phyloP scores from a whole-genome alignment of 257 asterid species.

The Solanum tacnaense region DNA sequence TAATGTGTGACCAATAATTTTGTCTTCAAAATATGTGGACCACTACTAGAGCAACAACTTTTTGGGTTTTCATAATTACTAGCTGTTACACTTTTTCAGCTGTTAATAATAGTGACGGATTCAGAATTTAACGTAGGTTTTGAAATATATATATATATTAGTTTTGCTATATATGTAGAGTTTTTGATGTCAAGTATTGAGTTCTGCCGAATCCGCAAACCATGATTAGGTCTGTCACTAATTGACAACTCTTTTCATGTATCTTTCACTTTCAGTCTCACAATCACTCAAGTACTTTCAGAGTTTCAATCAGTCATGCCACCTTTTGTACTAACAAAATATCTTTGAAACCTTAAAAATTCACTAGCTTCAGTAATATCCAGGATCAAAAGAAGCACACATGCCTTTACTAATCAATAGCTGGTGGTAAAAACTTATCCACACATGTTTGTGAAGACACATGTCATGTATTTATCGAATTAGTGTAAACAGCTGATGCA shows the following conservation, averaged over 20 bases:
- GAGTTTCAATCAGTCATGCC: not conserved
- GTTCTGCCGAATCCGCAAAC: not conserved
- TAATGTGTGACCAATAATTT: not conserved
- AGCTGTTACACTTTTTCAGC: not conserved
- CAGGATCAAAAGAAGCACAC: not conserved
- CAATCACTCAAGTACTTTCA: not conserved
- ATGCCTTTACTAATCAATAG: not conserved
- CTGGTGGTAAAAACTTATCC: not conserved
- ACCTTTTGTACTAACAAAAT: not conserved
- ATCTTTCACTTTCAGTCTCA: not conserved
- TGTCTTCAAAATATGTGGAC: not conserved
- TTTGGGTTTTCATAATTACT: not conserved
- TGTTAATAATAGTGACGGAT: fast-evolving
- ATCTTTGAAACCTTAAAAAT: not conserved
- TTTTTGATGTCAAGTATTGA: not conserved
- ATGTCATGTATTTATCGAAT: not conserved
- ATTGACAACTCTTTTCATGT: not conserved
- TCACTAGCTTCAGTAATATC: not conserved
- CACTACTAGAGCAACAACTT: not conserved
- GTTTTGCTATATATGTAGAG: too few species aligned
- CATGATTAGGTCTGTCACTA: not conserved
- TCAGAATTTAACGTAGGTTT: not conserved
- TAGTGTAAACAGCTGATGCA: not conserved
- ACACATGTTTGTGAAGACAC: not conserved
- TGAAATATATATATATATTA: too few species aligned